These are phyloP conservation scores for Trypanosoma congolense DNA, from an alignment of 208 protist genomes.

Conservation along the genomic window DNA sequence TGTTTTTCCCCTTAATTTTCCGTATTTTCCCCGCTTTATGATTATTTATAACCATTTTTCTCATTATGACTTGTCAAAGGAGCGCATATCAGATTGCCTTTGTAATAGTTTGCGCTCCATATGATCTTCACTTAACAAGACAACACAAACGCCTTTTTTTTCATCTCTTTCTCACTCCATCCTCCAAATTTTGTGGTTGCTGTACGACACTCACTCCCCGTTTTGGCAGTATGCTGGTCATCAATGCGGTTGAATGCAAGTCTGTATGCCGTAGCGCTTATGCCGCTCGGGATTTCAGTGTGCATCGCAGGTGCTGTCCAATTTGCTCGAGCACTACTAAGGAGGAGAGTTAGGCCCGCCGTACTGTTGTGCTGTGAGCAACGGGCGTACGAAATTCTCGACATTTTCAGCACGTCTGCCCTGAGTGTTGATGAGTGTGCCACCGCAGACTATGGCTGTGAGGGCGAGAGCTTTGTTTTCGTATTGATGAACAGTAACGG, in stretches of 20 bases:
- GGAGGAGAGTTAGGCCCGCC: slow-evolving; percentile 1
- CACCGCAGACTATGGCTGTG: background rate
- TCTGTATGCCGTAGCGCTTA: background rate
- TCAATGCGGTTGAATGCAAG: background rate
- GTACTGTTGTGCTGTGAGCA: slow-evolving; percentile 16
- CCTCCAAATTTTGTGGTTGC: too few species aligned
- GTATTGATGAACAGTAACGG: slow-evolving; percentile 18
- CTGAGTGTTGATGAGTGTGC: background rate
- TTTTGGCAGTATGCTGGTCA: background rate
- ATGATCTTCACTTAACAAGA: too few species aligned
- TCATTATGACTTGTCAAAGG: too few species aligned
- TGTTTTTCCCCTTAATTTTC: too few species aligned
- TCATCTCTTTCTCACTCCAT: too few species aligned
- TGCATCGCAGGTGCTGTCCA: slow-evolving; percentile 9
- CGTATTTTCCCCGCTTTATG: too few species aligned
- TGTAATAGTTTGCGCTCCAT: too few species aligned
- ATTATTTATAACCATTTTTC: too few species aligned
- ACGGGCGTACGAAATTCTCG: slow-evolving; percentile 16
- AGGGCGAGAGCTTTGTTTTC: background rate
- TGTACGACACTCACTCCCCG: too few species aligned
- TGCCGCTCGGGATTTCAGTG: slow-evolving; percentile 15
- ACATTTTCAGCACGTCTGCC: slow-evolving; percentile 1
- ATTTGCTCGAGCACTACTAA: slow-evolving; percentile 8
- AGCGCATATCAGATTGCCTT: too few species aligned
- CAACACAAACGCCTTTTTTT: too few species aligned